Conservation (phyloP, 2,329 filamentous ascomycete genomes). For the Rhexocercosporidium sp. region DNA sequence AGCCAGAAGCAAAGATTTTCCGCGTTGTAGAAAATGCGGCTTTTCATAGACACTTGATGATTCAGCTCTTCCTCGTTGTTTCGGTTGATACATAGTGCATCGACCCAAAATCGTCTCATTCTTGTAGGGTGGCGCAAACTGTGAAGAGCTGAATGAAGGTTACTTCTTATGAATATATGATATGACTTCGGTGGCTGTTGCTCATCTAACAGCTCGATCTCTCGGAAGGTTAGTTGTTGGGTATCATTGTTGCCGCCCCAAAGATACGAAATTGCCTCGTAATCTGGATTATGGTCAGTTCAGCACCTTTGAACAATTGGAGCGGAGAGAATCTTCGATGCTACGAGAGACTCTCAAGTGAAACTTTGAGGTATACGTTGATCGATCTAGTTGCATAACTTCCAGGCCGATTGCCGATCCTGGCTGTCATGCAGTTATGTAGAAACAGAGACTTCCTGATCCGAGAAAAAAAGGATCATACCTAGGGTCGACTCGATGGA, state of each 20-base stretch:
- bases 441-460: too few species aligned
- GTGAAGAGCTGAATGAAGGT: constrained; percentile 19
- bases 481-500: neutral
- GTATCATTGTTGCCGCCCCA: constrained; percentile 17
- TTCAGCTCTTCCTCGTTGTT: constrained; percentile 34
- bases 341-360: neutral
- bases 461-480: neutral
- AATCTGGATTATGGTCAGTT: neutral
- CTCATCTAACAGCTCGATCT: constrained; percentile 16
- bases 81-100: constrained; percentile 38
- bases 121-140: constrained; percentile 19
- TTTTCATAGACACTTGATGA: constrained; percentile 28
- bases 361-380: too few species aligned
- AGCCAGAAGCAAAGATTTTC: constrained; percentile 30
- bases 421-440: too few species aligned
- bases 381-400: too few species aligned
- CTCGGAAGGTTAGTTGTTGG: neutral
- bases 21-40: constrained; percentile 21
- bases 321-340: too few species aligned
- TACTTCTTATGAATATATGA: constrained; percentile 14
- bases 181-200: constrained; percentile 7
- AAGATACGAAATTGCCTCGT: constrained; percentile 23
- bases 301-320: neutral
- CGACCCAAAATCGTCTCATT: constrained; percentile 33
- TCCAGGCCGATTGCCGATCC: too few species aligned